These are phyloP conservation scores for Benincasa hispida DNA, from an alignment of 306 rosid genomes.

Conservation along the genomic window DNA sequence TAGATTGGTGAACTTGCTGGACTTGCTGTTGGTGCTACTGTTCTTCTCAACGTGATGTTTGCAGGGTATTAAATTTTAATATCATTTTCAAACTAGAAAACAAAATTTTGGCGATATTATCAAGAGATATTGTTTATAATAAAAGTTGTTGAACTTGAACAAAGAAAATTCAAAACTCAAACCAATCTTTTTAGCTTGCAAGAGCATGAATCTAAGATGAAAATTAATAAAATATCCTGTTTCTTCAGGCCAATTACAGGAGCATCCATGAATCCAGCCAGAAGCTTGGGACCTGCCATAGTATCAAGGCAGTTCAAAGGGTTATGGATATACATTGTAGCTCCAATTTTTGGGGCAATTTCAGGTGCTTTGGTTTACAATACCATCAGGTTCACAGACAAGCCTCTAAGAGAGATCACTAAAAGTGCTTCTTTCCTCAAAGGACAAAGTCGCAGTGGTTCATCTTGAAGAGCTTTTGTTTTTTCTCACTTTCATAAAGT, in stretches of 20 bases:
- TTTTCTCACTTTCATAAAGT: not conserved
- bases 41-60: conserved; percentile 65
- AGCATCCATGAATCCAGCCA: conserved; percentile 89
- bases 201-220: not conserved
- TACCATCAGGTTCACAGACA: conserved; percentile 40
- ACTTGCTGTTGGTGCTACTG: conserved; percentile 60
- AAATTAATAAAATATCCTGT: not conserved
- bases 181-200: not conserved
- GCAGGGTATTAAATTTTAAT: conserved; percentile 36
- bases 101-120: not conserved
- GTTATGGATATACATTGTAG: conserved; percentile 50
- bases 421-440: conserved; percentile 47
- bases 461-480: not conserved
- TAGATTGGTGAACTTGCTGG: conserved; percentile 94
- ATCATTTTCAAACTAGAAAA: not conserved
- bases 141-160: not conserved
- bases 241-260: conserved; percentile 59
- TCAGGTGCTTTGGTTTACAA: conserved; percentile 59
- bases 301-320: conserved; percentile 28
- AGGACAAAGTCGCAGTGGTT: conserved; percentile 1
- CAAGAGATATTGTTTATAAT: not conserved
- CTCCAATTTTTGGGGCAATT: conserved; percentile 47
- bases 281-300: conserved; percentile 75
- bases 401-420: conserved; percentile 56
- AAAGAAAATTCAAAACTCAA: not conserved